phyloP scores from a whole-genome alignment of 2,329 filamentous ascomycete genomes.

The Emericellopsis atlantica region DNA sequence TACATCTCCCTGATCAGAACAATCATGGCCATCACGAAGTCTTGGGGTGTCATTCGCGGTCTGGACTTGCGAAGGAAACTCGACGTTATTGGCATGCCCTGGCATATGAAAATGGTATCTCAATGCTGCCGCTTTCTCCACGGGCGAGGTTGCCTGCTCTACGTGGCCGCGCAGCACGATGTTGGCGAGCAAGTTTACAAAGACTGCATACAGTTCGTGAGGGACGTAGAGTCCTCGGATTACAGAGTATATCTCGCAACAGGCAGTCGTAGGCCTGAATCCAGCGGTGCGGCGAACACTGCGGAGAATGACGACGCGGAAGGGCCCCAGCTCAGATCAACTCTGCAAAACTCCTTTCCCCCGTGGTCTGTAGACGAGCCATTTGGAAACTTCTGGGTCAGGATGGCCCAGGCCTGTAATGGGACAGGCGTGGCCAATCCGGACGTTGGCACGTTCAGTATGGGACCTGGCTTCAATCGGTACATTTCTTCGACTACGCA shows the following conservation, averaged over 20 bases:
- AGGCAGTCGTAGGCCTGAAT: conserved; percentile 14
- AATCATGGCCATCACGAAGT: conserved; percentile 42
- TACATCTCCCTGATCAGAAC: conserved; percentile 44
- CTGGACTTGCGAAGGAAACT: conserved; percentile 46
- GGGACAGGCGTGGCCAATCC: conserved; percentile 20
- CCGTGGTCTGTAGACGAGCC: conserved; percentile 21
- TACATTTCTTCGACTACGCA: conserved; percentile 23
- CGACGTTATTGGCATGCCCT: conserved; percentile 38
- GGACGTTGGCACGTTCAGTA: conserved; percentile 20
- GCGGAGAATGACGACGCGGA: background rate
- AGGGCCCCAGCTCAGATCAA: background rate
- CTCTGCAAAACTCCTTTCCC: background rate
- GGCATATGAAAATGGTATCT: conserved; percentile 48
- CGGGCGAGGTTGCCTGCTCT: conserved; percentile 39
- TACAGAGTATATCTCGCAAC: conserved; percentile 43
- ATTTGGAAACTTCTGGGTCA: conserved; percentile 16
- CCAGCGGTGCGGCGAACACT: background rate
- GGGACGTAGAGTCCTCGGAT: conserved; percentile 42
- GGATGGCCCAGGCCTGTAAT: conserved; percentile 14
- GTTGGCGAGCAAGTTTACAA: conserved; percentile 36
- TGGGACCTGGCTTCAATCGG: conserved; percentile 22
- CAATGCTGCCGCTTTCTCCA: conserved; percentile 47
- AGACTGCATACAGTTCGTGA: conserved; percentile 46
- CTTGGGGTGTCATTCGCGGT: conserved; percentile 45
- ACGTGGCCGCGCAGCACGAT: conserved; percentile 41